Evolutionary conservation across 192 early-diverging fungal species (phyloP), one percentile per base, ranked within the genome.

Genomic region (Backusella liffmaniae): DNA sequence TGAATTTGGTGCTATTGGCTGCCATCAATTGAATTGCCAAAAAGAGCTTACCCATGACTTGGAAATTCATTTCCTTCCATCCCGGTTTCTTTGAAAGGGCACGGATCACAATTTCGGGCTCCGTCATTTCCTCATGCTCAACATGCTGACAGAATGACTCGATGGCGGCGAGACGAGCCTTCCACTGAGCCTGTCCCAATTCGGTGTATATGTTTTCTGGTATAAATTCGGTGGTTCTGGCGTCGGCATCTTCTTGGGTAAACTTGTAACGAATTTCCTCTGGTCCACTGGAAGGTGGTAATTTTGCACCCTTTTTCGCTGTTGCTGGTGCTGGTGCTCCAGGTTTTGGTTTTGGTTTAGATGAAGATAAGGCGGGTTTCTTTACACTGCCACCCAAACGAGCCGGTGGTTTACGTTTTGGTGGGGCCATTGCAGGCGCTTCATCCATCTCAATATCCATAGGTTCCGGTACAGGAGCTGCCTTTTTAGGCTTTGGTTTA

Each of bases 21-120:
- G 94, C 90, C 73, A 95, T 85, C 41, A 89, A 83, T 73, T 94
- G 88, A 72, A 97, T 90, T 1, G 92, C 83, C 73, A 91, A 88
- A 80, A 94, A 91, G 69, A 95, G 84, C 15, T 90, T 92, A 6
- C 87, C 82, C 67, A 88, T 92, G 36, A 97, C 90, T 74, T 99
- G 97, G 80, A 98, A 98, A 84, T 99, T 99, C 86, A 89, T 95
- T 78, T 99, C 98, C 82, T 98, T 98, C 94, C 94, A 97, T 4
- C 97, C 96, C 0, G 96, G 96, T 35, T 94, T 95, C 53, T 93
- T 92, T 9, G 87, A 80, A 30, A 99, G 80, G 68, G 90, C 88
- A 23, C 94, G 89, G 7, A 94, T 86, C 32, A 99, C 84, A 23
- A 96, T 84, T 78, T 99, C 98, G 12, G 93, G 86, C 59, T 95